phyloP scores from a whole-genome alignment of 176 grass and related monocot species.

The Avena eriantha region DNA sequence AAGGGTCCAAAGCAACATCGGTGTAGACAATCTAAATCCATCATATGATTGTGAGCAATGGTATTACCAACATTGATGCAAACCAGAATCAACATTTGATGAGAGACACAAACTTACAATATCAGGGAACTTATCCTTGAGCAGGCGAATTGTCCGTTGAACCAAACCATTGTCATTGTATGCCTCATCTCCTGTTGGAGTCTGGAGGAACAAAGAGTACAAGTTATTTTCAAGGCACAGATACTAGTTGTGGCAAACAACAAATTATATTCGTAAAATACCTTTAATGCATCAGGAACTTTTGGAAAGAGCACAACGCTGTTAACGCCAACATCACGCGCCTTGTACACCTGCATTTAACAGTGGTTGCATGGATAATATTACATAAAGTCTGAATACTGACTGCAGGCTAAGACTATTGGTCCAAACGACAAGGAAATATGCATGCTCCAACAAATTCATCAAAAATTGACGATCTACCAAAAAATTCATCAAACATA shows the following conservation, averaged over 20 bases:
- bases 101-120: constrained; percentile 62
- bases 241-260: constrained; percentile 2
- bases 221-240: constrained; percentile 31
- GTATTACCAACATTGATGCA: background rate
- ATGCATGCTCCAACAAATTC: background rate
- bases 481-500: background rate
- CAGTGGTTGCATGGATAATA: background rate
- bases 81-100: background rate
- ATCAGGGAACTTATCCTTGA: constrained; percentile 95
- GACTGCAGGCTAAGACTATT: background rate
- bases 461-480: background rate
- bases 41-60: constrained; percentile 10
- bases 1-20: constrained; percentile 95
- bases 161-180: constrained; percentile 96
- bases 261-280: constrained; percentile 36
- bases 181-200: constrained; percentile 83
- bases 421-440: constrained; percentile 5
- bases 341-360: constrained; percentile 85
- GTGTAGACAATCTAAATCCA: constrained; percentile 79
- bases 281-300: constrained; percentile 97
- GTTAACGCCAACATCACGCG: constrained; percentile 91
- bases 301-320: constrained; percentile 97
- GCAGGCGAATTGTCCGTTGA: constrained; percentile 79
- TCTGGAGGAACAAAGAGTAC: constrained; percentile 44
- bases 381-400: background rate